Evolutionary conservation across 441 rosid genomes (phyloP), one percentile per base, ranked within the genome.

Genomic region (Metrosideros polymorpha): DNA sequence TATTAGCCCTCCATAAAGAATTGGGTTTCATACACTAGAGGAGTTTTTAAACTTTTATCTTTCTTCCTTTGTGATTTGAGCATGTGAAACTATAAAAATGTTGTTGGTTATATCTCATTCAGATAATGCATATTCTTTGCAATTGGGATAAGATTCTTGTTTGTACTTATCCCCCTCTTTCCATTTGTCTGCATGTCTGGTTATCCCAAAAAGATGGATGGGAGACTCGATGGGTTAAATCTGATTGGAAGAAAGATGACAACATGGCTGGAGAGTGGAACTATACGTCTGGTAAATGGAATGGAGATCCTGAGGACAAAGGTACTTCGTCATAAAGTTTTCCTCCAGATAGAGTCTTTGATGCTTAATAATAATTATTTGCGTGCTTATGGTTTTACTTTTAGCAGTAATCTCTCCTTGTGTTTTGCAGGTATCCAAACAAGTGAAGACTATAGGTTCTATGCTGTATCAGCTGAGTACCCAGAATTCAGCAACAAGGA

Each of bases 211-310:
- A 39, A 97, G 99, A 96, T 91, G 99, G 98, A 84, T 97, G 99
- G 99, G 97, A 95, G 87, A 93, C n/a, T 17, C 89, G 93, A 66
- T 97, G 99, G 99, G 98, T 96, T 17, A 91, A 87, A 86, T 97
- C 99, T 42, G 98, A 97, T 35, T 97, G 99, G 99, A 97, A 95
- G 92, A 95, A 89, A 89, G 98, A 95, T 88, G 98, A 96, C 22
- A 94, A 90, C 86, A 54, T 90, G 89, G 99, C 98, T 9, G 99
- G 99, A 47, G 95, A 92, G 82, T 96, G 98, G 99, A 97, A 95
- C 89, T 92, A 90, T 91, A 97, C 99, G 2, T 86, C 98, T 59
- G 99, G 99, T 15, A 95, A 97, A 85, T 96, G 99, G 99, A 90
- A 90, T 27, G 99, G 98, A 85, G 96, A 94, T 84, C 66, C 96